Percentiles rank a stretch among this genome's conserved stretches.
Conservation (phyloP, 176 grass and related monocot species). For the Bonia amplexicaulis region DNA sequence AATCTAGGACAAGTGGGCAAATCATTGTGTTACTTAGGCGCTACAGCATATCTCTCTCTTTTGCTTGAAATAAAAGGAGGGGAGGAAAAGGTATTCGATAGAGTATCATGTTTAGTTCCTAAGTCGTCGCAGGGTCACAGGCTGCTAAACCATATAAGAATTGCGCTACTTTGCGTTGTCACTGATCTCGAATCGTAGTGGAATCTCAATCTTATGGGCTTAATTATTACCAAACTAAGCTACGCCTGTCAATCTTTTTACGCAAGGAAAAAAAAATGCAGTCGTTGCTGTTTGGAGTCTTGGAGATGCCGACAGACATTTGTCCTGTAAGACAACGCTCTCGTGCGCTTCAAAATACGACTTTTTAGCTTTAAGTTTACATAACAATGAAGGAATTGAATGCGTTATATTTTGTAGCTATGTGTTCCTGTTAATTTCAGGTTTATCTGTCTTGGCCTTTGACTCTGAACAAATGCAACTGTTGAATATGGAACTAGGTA, state of each 20-base stretch:
- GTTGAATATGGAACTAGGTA: no score
- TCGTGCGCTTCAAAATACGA: neutral
- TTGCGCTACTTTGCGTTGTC: neutral
- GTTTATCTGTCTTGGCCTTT: neutral
- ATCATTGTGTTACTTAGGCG: slow-evolving; percentile 21
- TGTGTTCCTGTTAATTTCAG: no score
- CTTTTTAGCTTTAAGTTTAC: neutral
- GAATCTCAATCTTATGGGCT: slow-evolving; percentile 38
- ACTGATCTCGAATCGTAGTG: slow-evolving; percentile 32
- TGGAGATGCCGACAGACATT: no score
- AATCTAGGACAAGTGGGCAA: slow-evolving; percentile 32
- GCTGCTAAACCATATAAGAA: neutral
- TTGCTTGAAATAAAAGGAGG: slow-evolving; percentile 25
- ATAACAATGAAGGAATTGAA: neutral
- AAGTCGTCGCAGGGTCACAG: neutral
- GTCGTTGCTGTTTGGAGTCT: neutral
- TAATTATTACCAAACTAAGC: slow-evolving; percentile 21
- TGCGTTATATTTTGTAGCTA: neutral
- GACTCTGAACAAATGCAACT: neutral
- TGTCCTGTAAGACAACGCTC: no score
- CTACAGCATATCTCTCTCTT: slow-evolving; percentile 8
- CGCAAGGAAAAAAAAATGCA: neutral
- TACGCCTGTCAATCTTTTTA: neutral
- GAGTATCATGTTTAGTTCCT: neutral
- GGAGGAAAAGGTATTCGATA: slow-evolving; percentile 7